These are phyloP conservation scores for Cladosporium sp. DNA, from an alignment of 2,329 filamentous ascomycete genomes.

Conservation along the genomic window DNA sequence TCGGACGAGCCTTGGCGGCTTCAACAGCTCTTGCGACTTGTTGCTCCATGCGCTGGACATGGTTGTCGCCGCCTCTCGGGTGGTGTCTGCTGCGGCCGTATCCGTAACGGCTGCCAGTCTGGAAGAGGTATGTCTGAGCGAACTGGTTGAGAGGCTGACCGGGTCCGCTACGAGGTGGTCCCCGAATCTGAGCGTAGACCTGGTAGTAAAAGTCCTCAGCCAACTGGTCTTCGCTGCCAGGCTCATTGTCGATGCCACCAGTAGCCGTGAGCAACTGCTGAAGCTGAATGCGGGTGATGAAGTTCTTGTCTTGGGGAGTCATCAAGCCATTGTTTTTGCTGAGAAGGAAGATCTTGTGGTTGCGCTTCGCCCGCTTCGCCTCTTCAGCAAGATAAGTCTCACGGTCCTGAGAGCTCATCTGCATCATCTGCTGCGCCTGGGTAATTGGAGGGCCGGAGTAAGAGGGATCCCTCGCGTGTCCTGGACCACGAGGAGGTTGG, in stretches of 20 bases:
- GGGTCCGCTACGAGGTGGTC: constrained; percentile 74
- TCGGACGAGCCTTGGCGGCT: constrained; percentile 93
- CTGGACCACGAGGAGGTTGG: constrained; percentile 32
- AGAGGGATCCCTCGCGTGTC: constrained; percentile 39
- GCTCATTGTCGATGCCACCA: constrained; percentile 71
- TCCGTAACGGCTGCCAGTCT: constrained; percentile 79
- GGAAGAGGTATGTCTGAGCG: constrained; percentile 94
- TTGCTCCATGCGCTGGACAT: constrained; percentile 98
- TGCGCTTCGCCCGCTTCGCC: constrained; percentile 89
- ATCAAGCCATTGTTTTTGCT: constrained; percentile 95
- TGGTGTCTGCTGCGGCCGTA: constrained; percentile 60
- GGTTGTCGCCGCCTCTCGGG: constrained; percentile 82
- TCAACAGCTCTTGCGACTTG: constrained; percentile 96
- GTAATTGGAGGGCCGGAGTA: constrained; percentile 50
- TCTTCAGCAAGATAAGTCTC: constrained; percentile 81
- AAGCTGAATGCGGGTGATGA: constrained; percentile 94
- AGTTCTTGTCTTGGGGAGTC: constrained; percentile 99
- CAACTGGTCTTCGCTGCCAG: constrained; percentile 69
- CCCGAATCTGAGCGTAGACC: constrained; percentile 89
- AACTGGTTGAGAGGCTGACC: constrained; percentile 93
- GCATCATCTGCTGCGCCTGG: constrained; percentile 66
- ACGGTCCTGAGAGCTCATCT: constrained; percentile 78
- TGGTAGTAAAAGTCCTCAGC: constrained; percentile 98
- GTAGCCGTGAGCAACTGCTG: constrained; percentile 93
- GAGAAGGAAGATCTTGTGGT: constrained; percentile 93